Base-by-base conservation (phyloP, 2,329 filamentous ascomycete species). In the Aspergillus fumigatus region DNA sequence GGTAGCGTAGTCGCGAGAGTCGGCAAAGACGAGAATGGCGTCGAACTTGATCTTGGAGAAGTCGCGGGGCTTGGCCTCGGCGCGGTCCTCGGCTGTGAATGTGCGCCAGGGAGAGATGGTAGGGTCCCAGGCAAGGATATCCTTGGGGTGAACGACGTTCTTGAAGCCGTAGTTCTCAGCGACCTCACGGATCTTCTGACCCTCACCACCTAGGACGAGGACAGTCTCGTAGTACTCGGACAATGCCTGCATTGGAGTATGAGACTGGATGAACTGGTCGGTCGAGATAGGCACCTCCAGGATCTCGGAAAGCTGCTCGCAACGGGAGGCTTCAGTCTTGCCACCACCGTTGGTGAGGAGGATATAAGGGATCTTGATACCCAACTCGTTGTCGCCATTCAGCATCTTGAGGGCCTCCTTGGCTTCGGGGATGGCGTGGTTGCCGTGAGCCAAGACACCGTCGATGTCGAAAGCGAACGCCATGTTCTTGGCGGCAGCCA, bases 211-310 rank as follows among this genome's bases (percentile, higher is more conserved):
- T 41, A 89, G 85, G 3, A 90, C 88, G 3, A 91, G 80, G 38
- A 91, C 87, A 2, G 87, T 90, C 65, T 84, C 82, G 79, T 90
- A 90, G 80, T 90, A 90, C 72, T 90, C 87, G 23, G 87, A 78
- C 65, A 90, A 75, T 48, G 88, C 88, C 57, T 86, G 86, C 88
- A 90, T 90, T 63, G 87, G 87, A 3, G 87, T 90, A 79, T 89
- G 87, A 1, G 85, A 87, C 73, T 90, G 87, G 69, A 90, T 89
- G 79, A 90, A 91, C 71, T 90, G 87, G 57, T 89, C 86, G 40
- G 83, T 87, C 52, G 79, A 82, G 72, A 89, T 84, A 52, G 85
- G 85, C 66, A 81, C 81, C 57, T 82, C 75, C 48, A 90, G 79
- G 60, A 90, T 88, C 70, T 83, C 82, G 61, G 83, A 80, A 19